Evolutionary conservation across 192 early-diverging fungal genomes (phyloP).

Genomic region (Coemansia sp.): DNA sequence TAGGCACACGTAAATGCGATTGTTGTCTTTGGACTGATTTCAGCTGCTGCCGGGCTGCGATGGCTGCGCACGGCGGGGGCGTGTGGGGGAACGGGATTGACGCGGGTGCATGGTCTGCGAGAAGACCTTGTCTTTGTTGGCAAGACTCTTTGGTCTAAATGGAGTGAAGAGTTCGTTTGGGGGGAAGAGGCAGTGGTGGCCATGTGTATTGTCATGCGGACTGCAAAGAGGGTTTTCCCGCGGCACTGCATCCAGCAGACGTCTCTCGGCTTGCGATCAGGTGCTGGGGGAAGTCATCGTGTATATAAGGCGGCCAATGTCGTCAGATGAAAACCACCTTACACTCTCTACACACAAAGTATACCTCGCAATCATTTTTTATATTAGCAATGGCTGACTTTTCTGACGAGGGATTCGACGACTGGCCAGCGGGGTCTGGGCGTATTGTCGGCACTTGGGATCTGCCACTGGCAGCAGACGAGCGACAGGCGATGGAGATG

Average conservation of each 20-base stretch:
- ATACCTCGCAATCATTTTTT: not conserved
- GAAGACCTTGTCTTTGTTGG: not conserved
- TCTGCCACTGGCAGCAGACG: not conserved
- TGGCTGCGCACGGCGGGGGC: not conserved
- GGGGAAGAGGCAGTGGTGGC: not conserved
- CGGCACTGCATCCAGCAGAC: conserved; percentile 3
- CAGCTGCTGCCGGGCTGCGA: not conserved
- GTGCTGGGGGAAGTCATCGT: not conserved
- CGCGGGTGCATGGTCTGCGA: not conserved
- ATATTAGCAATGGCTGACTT: conserved; percentile 8
- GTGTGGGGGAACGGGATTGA: not conserved
- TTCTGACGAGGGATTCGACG: conserved; percentile 35
- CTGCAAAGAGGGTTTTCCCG: conserved; percentile 5
- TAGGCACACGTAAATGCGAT: not conserved
- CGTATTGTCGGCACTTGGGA: not conserved
- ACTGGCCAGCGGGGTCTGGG: conserved; percentile 12
- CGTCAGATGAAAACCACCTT: not conserved
- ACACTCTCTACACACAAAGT: not conserved
- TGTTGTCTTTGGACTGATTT: not conserved
- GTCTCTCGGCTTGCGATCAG: conserved; percentile 4
- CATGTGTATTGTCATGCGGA: conserved; percentile 8
- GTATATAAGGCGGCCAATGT: not conserved
- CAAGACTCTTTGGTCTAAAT: not conserved
- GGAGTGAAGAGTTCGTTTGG: not conserved
- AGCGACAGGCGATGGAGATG: conserved; percentile 16